Conservation (phyloP, 306 rosid genomes). For the Trifolium repens region DNA sequence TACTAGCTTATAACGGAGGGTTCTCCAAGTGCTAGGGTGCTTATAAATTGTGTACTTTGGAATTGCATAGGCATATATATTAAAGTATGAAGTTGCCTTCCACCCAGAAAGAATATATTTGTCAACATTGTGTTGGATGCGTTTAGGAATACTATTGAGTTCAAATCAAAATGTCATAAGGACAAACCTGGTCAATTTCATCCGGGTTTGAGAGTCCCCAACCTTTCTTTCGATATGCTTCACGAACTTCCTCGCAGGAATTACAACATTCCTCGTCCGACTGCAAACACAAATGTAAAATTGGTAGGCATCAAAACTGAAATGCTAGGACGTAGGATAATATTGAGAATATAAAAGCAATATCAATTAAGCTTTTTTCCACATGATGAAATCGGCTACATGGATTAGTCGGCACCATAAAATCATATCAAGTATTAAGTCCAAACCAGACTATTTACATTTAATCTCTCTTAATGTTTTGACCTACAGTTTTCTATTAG, state of each 20-base stretch:
- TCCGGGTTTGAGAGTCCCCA: conserved; percentile 97
- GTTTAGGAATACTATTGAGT: conserved; percentile 19
- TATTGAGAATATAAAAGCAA: background rate
- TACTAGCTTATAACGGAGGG: background rate
- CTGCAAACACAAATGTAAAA: conserved; percentile 48
- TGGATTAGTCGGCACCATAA: background rate
- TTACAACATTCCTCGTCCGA: conserved; percentile 91
- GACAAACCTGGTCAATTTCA: conserved; percentile 85
- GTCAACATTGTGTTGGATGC: conserved; percentile 6
- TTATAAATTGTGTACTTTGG: conserved; percentile 11
- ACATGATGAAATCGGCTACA: background rate
- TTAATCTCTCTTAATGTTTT: background rate
- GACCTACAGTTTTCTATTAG: conserved; percentile 22
- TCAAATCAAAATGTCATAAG: conserved; percentile 36
- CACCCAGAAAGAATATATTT: conserved; percentile 13
- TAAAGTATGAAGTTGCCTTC: conserved; percentile 6
- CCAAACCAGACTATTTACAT: conserved; percentile 1
- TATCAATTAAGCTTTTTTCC: background rate
- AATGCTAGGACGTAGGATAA: conserved; percentile 32
- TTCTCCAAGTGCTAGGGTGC: background rate
- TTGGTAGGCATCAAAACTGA: conserved; percentile 4
- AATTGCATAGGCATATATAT: background rate
- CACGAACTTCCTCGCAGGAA: conserved; percentile 94
- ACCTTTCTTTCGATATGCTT: conserved; percentile 94
- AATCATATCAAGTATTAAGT: background rate